Evolutionary conservation across 345 rosid species (phyloP).

Genomic region (Salix suchowensis): DNA sequence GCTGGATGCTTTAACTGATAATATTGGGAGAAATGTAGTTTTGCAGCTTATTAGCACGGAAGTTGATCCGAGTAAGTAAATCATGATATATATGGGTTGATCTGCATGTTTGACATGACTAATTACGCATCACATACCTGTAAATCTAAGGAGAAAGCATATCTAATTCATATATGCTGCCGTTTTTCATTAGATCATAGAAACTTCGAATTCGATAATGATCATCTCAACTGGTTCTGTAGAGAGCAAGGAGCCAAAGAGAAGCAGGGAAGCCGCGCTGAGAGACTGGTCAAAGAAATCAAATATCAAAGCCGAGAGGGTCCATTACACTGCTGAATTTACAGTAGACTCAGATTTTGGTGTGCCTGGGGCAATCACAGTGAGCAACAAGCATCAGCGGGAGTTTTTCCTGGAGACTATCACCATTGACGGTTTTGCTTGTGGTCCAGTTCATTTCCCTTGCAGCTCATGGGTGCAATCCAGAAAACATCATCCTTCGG

Average conservation of each 20-base stretch:
- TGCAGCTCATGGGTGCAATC: constrained; percentile 97
- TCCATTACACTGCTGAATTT: constrained; percentile 85
- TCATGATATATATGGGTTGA: too few relatives aligned
- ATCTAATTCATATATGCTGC: background rate
- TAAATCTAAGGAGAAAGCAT: background rate
- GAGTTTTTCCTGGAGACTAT: constrained; percentile 89
- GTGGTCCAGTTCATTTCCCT: constrained; percentile 82
- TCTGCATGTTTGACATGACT: background rate
- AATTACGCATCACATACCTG: background rate
- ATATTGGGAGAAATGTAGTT: constrained; percentile 73
- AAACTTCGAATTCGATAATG: background rate
- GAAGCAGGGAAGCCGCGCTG: constrained; percentile 64
- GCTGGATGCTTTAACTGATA: constrained; percentile 67
- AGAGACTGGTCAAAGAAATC: constrained; percentile 85
- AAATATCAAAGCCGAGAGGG: constrained; percentile 68
- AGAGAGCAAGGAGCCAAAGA: constrained; percentile 82
- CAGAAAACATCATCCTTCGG: constrained; percentile 50
- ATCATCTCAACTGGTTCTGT: background rate
- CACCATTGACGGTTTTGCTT: constrained; percentile 78
- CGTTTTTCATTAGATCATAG: background rate
- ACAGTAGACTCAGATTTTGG: constrained; percentile 68
- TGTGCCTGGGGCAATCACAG: constrained; percentile 78
- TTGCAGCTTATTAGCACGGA: constrained; percentile 80
- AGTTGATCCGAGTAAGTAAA: constrained; percentile 74
- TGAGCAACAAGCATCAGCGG: constrained; percentile 77